phyloP scores from a whole-genome alignment of 1,284 basidiomycete genomes.

The Malassezia pachydermatis region DNA sequence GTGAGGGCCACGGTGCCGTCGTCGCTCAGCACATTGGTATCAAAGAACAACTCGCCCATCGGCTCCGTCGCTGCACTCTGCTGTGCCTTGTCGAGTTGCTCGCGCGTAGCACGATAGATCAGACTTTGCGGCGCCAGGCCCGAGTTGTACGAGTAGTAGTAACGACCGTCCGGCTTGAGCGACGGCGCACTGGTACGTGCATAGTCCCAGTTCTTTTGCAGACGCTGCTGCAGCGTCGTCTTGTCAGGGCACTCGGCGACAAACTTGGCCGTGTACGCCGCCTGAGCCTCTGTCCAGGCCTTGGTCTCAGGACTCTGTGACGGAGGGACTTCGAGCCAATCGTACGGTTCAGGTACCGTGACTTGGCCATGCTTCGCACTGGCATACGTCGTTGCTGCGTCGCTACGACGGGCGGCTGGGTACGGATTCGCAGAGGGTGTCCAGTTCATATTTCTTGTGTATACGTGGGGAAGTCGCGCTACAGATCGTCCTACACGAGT shows the following conservation, averaged over 20 bases:
- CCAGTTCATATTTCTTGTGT: conserved; percentile 3
- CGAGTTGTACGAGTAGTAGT: conserved; percentile 44
- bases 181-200: conserved; percentile 39
- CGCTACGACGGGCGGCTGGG: conserved; percentile 34
- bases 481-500: background rate
- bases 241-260: conserved; percentile 30
- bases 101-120: conserved; percentile 30
- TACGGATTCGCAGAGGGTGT: conserved; percentile 22
- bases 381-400: conserved; percentile 34
- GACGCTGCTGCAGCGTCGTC: conserved; percentile 30
- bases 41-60: conserved; percentile 39
- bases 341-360: conserved; percentile 40
- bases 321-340: conserved; percentile 44
- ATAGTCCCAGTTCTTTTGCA: conserved; percentile 40
- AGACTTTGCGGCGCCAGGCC: conserved; percentile 41
- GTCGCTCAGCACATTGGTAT: conserved; percentile 37
- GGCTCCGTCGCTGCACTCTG: conserved; percentile 27
- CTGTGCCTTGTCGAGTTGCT: conserved; percentile 23
- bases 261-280: conserved; percentile 32
- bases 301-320: conserved; percentile 40
- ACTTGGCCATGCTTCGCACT: conserved; percentile 32
- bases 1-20: conserved; percentile 42
- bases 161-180: conserved; percentile 33
- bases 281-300: conserved; percentile 37
- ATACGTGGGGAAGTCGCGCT: background rate